Evolutionary conservation across 2,329 filamentous ascomycete species (phyloP), one percentile per base, ranked within the genome.

Genomic region (Hirsutella thompsonii): DNA sequence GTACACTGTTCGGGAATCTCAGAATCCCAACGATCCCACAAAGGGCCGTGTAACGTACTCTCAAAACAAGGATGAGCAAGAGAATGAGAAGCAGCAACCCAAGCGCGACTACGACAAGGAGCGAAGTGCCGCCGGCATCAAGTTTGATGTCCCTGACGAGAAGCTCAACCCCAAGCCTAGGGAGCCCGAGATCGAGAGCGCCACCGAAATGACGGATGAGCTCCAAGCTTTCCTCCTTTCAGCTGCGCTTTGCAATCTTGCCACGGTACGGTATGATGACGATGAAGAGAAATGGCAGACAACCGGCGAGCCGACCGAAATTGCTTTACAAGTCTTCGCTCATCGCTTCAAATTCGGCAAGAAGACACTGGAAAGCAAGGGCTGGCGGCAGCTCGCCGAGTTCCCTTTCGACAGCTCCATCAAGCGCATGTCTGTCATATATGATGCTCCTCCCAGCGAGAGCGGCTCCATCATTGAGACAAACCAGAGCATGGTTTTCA

Each of bases 341-440:
- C 74, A 79, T 49, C 77, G 83, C 32, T 85, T 87, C 55, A 64
- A 69, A 36, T 64, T 64, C 20, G 72, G 74, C 33, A 77, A 76
- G 56, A 73, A 72, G 52, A 52, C 56, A 1, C 59, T 77, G 2
- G 68, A 72, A 42, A 58, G 52, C 3, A 54, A 62, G 5, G 71
- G 71, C n/a, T 81, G 78, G 76, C 72, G 70, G 48, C 71, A 80
- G 50, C 58, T 80, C 1, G 72, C 77, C 40, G 83, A 88, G 52
- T 84, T 83, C 46, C 81, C 82, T n/a, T 89, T 88, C 52, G 82
- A 88, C 57, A 84, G 79, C 42, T 72, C 72, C 50, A 76, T 86
- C 55, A 88, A 88, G 69, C 78, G 80, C 51, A 88, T 88, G 83
- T 83, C 80, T 8, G 81, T 87, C 42, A 70, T 87, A 36, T 86